A percentile compares a stretch with the other conserved stretches of the same genome.
Evolutionary conservation across 768 basidiomycete species (phyloP).

Genomic region (Mycena haematopus): DNA sequence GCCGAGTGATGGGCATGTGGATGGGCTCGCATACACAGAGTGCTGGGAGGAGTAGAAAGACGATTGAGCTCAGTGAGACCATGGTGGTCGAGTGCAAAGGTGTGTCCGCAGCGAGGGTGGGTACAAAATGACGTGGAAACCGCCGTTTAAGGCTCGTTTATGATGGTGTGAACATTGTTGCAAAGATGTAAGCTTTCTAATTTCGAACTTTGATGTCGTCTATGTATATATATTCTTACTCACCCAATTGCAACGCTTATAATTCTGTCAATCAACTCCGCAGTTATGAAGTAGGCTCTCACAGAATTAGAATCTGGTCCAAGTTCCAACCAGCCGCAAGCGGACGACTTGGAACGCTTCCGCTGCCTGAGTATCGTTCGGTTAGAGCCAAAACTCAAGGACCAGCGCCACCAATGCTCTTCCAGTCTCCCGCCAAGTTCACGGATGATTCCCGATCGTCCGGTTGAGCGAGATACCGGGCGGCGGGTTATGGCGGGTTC

Average conservation of each 20-base stretch:
- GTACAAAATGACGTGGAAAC: neutral
- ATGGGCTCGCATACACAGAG: conserved; percentile 20
- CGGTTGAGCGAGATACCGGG: too few species aligned
- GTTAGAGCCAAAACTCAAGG: too few species aligned
- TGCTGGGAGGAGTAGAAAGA: conserved; percentile 17
- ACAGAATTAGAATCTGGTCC: neutral
- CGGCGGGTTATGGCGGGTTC: too few species aligned
- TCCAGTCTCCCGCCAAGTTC: too few species aligned
- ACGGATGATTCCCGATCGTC: too few species aligned
- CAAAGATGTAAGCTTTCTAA: neutral
- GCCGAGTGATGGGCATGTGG: conserved; percentile 24
- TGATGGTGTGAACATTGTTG: conserved; percentile 8
- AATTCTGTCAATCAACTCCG: neutral
- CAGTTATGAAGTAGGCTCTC: neutral
- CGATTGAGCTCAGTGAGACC: neutral
- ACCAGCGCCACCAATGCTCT: too few species aligned
- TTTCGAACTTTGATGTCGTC: neutral
- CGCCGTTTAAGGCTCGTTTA: neutral
- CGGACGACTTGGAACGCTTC: too few species aligned
- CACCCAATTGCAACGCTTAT: neutral
- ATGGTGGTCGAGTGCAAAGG: conserved; percentile 7
- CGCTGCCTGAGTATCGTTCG: too few species aligned
- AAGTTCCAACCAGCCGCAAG: too few species aligned
- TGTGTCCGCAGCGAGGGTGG: conserved; percentile 14
- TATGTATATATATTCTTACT: too few species aligned